phyloP scores from a whole-genome alignment of 2,329 filamentous ascomycete genomes.

The Aspergillus chevalieri region DNA sequence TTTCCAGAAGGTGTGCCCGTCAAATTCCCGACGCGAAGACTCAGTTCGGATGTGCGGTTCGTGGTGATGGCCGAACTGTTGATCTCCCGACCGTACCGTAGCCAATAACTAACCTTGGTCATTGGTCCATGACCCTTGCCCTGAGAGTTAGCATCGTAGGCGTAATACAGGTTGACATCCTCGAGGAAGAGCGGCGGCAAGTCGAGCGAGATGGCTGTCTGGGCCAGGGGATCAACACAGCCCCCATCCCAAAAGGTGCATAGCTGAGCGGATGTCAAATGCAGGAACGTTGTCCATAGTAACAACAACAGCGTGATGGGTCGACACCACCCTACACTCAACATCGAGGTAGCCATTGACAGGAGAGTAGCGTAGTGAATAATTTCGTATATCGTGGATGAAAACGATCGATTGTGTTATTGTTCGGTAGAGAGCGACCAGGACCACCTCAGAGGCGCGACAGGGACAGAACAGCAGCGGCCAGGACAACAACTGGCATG shows the following conservation, averaged over 20 bases:
- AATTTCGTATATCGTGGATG: slow-evolving; percentile 1
- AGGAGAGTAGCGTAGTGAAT: neutral
- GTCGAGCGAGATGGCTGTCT: slow-evolving; percentile 27
- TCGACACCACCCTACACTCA: slow-evolving; percentile 8
- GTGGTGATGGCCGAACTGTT: slow-evolving; percentile 19
- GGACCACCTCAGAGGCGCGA: slow-evolving; percentile 17
- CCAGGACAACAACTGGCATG: slow-evolving; percentile 17
- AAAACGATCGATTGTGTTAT: too few species aligned
- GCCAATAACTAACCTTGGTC: slow-evolving; percentile 33
- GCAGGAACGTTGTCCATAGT: slow-evolving; percentile 15
- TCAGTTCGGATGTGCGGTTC: slow-evolving; percentile 33
- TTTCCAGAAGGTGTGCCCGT: slow-evolving; percentile 27
- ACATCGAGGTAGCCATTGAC: slow-evolving; percentile 14
- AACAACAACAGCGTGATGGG: slow-evolving; percentile 11
- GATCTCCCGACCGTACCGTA: slow-evolving; percentile 27
- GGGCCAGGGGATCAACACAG: slow-evolving; percentile 34
- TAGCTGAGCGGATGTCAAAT: slow-evolving; percentile 21
- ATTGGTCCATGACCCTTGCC: slow-evolving; percentile 28
- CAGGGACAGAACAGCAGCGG: slow-evolving; percentile 10
- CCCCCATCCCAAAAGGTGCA: slow-evolving; percentile 30
- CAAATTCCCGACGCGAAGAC: slow-evolving; percentile 31
- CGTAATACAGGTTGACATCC: slow-evolving; percentile 29
- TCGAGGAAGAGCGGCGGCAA: slow-evolving; percentile 31
- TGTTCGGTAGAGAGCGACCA: slow-evolving; percentile 12
- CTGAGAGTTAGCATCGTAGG: slow-evolving; percentile 26